Evolutionary conservation across 345 rosid species (phyloP), one percentile per base, ranked within the genome.

Genomic region (Odontarrhena argentea): DNA sequence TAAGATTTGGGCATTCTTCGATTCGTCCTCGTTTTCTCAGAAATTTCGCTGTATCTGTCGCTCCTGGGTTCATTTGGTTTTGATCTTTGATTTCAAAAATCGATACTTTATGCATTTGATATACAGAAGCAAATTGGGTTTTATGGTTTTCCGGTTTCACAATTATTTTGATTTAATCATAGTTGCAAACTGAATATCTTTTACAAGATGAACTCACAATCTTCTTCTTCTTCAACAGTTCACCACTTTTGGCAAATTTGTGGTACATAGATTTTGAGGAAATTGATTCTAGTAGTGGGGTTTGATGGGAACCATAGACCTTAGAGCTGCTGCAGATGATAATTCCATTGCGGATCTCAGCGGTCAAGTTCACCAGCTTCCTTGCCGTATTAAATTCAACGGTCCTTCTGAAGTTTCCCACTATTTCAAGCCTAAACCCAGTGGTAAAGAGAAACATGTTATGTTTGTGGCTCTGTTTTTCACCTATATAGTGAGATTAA

Each of bases 331-430:
- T 62, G 52, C 68, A 24, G 41, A 51, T 36, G 54, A 55, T 34
- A 62, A 62, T 25, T 67, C 75, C 3, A 55, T 66, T 14, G 65
- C 44, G n/a, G 77, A 83, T 63, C 73, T 93, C 36, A 85, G 77
- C 9, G 70, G 84, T 46, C 66, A 77, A 26, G 85, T 91, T 38
- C 97, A 88, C 70, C 84, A 77, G 15, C 86, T 90, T n/a, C 97
- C 97, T 69, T 93, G 97, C 75, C 81, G 88, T 81, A 74, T 91
- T 85, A 85, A 80, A 73, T 75, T 78, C 76, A 72, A 81, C 65
- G 97, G 95, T 36, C 91, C 94, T 59, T 53, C 81, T 71, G 52
- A 81, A 49, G 89, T 91, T 59, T 84, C 96, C 46, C 79, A 88
- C 47, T 93, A 85, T 79, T 88, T 87, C 87, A 93, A 76, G 79